Evolutionary conservation across 257 asterid genomes (phyloP).

Genomic region (Haberlea rhodopensis): DNA sequence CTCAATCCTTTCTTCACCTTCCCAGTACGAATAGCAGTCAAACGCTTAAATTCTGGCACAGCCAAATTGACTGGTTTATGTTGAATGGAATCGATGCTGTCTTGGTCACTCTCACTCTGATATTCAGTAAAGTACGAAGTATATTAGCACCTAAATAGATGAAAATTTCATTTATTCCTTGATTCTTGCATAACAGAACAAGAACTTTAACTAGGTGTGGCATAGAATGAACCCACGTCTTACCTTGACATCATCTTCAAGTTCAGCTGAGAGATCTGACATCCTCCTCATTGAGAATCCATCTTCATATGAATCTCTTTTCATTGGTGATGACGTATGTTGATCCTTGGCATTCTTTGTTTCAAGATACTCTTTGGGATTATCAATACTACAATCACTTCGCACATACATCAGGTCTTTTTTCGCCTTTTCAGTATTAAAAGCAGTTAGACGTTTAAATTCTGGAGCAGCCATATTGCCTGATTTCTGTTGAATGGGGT

Average conservation of each 20-base stretch:
- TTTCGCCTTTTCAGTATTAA: constrained; percentile 57
- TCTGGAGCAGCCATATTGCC: constrained; percentile 30
- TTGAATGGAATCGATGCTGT: constrained; percentile 9
- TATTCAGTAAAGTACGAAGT: constrained; percentile 15
- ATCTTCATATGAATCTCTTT: constrained; percentile 34
- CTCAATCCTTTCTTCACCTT: constrained; percentile 61
- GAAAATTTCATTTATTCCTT: not conserved
- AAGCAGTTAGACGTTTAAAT: constrained; percentile 61
- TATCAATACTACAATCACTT: constrained; percentile 40
- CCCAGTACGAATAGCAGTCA: constrained; percentile 61
- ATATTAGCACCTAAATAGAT: not conserved
- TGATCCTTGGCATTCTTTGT: constrained; percentile 33
- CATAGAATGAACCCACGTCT: not conserved
- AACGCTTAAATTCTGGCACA: constrained; percentile 47
- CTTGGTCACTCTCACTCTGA: constrained; percentile 41
- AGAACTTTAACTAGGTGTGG: not conserved
- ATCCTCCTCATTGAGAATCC: constrained; percentile 58
- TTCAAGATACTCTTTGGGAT: constrained; percentile 47
- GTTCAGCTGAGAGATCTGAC: constrained; percentile 26
- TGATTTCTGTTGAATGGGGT: constrained; percentile 27
- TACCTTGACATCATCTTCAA: constrained; percentile 26
- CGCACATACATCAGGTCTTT: constrained; percentile 58
- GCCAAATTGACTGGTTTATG: constrained; percentile 24
- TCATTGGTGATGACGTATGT: constrained; percentile 23
- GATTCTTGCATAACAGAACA: not conserved